Base-by-base conservation (phyloP, 1,284 basidiomycete genomes). In the Trichosporon ovoides region DNA sequence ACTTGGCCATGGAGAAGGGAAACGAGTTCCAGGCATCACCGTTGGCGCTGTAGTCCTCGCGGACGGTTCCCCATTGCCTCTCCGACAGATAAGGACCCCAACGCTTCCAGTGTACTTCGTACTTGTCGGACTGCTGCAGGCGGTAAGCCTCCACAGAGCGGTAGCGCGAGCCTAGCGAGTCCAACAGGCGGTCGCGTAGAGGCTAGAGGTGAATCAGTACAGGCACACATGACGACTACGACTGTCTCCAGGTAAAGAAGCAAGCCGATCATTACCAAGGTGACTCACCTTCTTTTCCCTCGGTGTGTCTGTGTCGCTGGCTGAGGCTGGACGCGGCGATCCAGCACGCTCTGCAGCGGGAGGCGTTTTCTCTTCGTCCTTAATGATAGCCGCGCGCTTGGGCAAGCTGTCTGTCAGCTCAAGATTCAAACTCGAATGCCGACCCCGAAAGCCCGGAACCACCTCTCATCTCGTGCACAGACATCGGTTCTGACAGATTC, bases 11-110 rank as follows among this genome's bases (percentile, higher is more conserved):
- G 63, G 92, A 90, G 76, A 98, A 96, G 38, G 93, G 92, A 77
- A 98, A 98, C 73, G 95, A 91, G 66, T 86, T 88, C 95, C 95
- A 98, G 9, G 95, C 94, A 74, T 98, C 91, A 56, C 95, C 95
- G 74, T 97, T 88, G 35, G 82, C 86, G 48, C 93, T 97, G 79
- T 98, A 98, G 76, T 98, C 95, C 77, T 98, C 95, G 63, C 95
- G 87, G 38, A 98, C 95, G 20, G 94, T 97, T 33, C 92, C 93
- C 95, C 95, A 98, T 82, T 98, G 95, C 60, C 95, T 83, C 79
- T 98, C 95, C 63, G 87, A 88, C 61, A 98, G 83, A 80, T 98
- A 98, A 16, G 95, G 95, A 28, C 95, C 95, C 95, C 95, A 98
- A 68, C 91, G 83, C 79, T 97, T 97, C 95, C 95, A 98, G 77